These are phyloP conservation scores for Borovskyia barvae DNA, from an alignment of 208 protist species.

Conservation along the genomic window DNA sequence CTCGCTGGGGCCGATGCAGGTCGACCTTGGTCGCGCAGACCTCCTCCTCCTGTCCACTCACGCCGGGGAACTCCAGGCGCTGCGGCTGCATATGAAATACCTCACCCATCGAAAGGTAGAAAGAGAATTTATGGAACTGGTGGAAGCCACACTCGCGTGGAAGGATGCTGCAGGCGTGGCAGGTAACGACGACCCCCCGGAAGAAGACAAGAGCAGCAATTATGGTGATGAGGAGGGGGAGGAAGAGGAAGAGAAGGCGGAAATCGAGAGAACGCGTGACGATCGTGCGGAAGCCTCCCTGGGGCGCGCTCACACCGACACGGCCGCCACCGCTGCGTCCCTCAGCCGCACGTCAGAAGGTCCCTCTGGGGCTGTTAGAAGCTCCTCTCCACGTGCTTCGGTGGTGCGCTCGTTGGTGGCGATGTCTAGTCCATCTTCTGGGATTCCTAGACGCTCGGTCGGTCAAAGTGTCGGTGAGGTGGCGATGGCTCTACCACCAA, in stretches of 20 bases:
- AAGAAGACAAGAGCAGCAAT: not conserved
- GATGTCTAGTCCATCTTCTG: too few relatives aligned
- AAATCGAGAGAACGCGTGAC: too few relatives aligned
- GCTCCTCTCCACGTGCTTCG: too few relatives aligned
- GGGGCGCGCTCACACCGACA: too few relatives aligned
- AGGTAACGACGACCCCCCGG: not conserved
- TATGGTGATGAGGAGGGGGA: not conserved
- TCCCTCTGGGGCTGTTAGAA: too few relatives aligned
- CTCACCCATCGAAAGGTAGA: slow-evolving; percentile 35
- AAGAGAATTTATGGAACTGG: slow-evolving; percentile 24
- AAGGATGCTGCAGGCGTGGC: slow-evolving; percentile 14
- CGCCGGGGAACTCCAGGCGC: slow-evolving; percentile 19
- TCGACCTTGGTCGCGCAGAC: slow-evolving; percentile 42
- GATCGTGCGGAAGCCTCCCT: too few relatives aligned
- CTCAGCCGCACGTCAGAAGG: too few relatives aligned
- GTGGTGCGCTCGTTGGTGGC: too few relatives aligned
- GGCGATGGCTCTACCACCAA: too few relatives aligned
- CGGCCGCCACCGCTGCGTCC: too few relatives aligned
- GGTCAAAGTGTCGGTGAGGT: too few relatives aligned
- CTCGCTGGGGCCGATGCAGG: slow-evolving; percentile 24
- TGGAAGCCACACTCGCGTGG: slow-evolving; percentile 36
- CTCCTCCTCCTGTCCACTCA: slow-evolving; percentile 32
- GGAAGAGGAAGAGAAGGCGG: not conserved
- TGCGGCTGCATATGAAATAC: slow-evolving; percentile 21
- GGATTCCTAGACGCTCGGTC: too few relatives aligned